Evolutionary conservation across 768 basidiomycete genomes (phyloP).

Genomic region (Agaricus blazei): DNA sequence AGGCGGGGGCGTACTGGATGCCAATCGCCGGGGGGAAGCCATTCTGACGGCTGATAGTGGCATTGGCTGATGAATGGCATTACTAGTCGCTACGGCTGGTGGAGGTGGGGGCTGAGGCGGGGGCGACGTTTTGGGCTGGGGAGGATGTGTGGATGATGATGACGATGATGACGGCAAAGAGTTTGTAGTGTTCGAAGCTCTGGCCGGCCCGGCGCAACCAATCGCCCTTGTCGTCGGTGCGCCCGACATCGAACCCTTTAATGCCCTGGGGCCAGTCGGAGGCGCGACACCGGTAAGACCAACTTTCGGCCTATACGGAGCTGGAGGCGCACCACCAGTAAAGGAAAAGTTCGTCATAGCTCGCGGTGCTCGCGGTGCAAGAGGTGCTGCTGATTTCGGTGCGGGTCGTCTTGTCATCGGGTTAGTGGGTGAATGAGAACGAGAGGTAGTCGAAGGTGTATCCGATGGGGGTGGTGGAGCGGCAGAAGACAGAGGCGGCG

Average conservation of each 20-base stretch:
- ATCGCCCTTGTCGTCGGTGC: background rate
- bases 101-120: constrained; percentile 7
- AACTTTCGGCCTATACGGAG: background rate
- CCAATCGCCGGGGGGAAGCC: background rate
- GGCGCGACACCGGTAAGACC: background rate
- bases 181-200: background rate
- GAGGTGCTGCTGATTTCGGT: background rate
- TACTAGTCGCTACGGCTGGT: background rate
- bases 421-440: too few relatives aligned
- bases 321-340: background rate
- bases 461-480: too few relatives aligned
- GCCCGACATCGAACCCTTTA: background rate
- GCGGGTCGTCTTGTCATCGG: too few relatives aligned
- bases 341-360: too few relatives aligned
- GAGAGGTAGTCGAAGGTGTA: too few relatives aligned
- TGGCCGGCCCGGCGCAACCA: background rate
- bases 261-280: background rate
- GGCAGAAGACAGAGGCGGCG: too few relatives aligned
- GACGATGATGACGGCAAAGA: background rate
- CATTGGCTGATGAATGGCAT: background rate
- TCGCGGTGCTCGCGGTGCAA: background rate
- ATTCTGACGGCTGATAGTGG: background rate
- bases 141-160: background rate
- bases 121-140: constrained; percentile 2
- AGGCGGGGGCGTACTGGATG: too few relatives aligned